phyloP scores from a whole-genome alignment of 306 rosid genomes.

The Prunus persica region DNA sequence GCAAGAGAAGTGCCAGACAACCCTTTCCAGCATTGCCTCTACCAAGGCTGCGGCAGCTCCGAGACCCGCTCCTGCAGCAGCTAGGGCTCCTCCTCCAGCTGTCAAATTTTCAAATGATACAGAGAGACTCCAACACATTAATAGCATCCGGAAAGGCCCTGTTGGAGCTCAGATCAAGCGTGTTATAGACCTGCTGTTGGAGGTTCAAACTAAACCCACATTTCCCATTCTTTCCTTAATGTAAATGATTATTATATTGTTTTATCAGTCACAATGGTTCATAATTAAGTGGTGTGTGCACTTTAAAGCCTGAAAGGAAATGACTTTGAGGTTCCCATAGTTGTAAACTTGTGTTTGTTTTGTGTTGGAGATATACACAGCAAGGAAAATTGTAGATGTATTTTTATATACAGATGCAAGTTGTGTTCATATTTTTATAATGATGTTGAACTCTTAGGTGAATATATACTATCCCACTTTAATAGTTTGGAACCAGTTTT shows the following conservation, averaged over 20 bases:
- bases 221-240: constrained; percentile 5
- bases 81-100: constrained; percentile 49
- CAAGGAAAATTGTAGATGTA: not conserved
- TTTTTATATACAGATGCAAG: not conserved
- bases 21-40: constrained; percentile 64
- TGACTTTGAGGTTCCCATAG: not conserved
- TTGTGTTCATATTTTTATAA: too few species aligned
- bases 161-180: constrained; percentile 97
- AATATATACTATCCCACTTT: too few species aligned
- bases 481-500: not conserved
- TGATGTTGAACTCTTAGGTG: too few species aligned
- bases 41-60: constrained; percentile 27
- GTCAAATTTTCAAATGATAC: constrained; percentile 88
- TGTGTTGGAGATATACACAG: not conserved
- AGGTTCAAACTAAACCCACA: constrained; percentile 40
- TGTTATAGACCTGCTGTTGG: constrained; percentile 69
- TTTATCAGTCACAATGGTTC: not conserved
- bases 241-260: not conserved
- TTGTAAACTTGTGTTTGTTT: not conserved
- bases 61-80: constrained; percentile 29
- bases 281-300: not conserved
- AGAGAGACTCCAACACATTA: constrained; percentile 87
- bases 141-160: constrained; percentile 66
- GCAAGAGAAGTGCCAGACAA: constrained; percentile 65
- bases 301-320: not conserved